phyloP scores from a whole-genome alignment of 352 stramenopile genomes.

The Phytophthora pistaciae region DNA sequence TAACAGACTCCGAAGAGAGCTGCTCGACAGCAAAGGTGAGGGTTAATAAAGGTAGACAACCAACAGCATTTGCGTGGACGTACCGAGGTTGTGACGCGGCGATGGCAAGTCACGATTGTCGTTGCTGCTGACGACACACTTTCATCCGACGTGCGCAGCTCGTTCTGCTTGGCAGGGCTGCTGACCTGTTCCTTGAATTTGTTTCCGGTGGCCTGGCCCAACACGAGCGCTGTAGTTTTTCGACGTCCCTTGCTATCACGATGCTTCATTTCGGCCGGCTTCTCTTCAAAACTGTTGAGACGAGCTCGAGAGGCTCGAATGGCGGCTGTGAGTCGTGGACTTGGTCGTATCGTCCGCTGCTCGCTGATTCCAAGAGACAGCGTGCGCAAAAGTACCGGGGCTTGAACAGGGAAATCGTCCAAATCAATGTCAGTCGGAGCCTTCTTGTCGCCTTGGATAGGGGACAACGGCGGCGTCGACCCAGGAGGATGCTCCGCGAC shows the following conservation, averaged over 20 bases:
- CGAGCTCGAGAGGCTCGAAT: slow-evolving; percentile 54
- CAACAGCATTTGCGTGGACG: slow-evolving; percentile 14
- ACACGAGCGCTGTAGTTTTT: slow-evolving; percentile 24
- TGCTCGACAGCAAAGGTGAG: slow-evolving; percentile 7
- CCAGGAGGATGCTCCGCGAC: slow-evolving; percentile 14
- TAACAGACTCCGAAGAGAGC: slow-evolving; percentile 39
- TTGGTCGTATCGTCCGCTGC: slow-evolving; percentile 38
- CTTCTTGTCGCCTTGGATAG: slow-evolving; percentile 25
- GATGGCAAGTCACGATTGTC: slow-evolving; percentile 62
- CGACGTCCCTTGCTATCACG: slow-evolving; percentile 16
- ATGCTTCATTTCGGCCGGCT: background rate
- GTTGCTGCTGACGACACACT: slow-evolving; percentile 75
- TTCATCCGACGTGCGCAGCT: slow-evolving; percentile 47
- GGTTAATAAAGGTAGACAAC: slow-evolving; percentile 6
- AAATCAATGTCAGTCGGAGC: slow-evolving; percentile 19
- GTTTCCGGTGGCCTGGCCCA: slow-evolving; percentile 5
- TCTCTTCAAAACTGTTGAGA: slow-evolving; percentile 43
- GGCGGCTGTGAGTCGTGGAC: slow-evolving; percentile 53
- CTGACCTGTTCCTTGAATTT: slow-evolving; percentile 13
- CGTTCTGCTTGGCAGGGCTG: slow-evolving; percentile 29
- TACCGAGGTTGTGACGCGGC: slow-evolving; percentile 69
- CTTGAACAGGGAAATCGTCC: slow-evolving; percentile 23
- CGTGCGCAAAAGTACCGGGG: slow-evolving; percentile 51
- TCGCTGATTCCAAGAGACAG: slow-evolving; percentile 50
- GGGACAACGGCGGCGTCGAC: slow-evolving; percentile 25